Evolutionary conservation across 805 yeast species (phyloP).

Genomic region (Torulaspora franciscae): DNA sequence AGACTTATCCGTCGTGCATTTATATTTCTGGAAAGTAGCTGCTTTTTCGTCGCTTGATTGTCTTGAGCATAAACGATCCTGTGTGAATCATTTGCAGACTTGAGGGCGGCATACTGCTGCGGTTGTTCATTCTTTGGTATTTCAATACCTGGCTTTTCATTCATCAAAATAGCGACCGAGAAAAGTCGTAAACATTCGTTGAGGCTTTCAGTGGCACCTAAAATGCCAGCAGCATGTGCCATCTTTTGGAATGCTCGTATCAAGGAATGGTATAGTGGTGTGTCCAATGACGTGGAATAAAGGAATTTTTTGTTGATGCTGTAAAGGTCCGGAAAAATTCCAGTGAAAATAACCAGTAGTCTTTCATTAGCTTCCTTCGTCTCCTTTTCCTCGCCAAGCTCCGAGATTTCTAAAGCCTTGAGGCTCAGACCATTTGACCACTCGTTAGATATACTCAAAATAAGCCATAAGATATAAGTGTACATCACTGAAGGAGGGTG

Average conservation of each 20-base stretch:
- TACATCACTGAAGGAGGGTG: slow-evolving; percentile 69
- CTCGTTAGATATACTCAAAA: slow-evolving; percentile 47
- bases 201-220: slow-evolving; percentile 53
- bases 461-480: slow-evolving; percentile 56
- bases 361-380: slow-evolving; percentile 8
- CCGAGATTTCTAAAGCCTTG: slow-evolving; percentile 38
- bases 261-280: slow-evolving; percentile 59
- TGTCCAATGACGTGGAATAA: slow-evolving; percentile 58
- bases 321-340: slow-evolving; percentile 41
- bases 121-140: slow-evolving; percentile 4
- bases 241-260: slow-evolving; percentile 74
- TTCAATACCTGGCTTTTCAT: slow-evolving; percentile 38
- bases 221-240: slow-evolving; percentile 75
- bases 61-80: slow-evolving; percentile 11
- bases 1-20: slow-evolving; percentile 69
- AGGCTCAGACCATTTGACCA: slow-evolving; percentile 59
- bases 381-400: slow-evolving; percentile 32
- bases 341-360: slow-evolving; percentile 26
- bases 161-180: slow-evolving; percentile 42
- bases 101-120: slow-evolving; percentile 14
- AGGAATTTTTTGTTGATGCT: slow-evolving; percentile 48
- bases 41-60: slow-evolving; percentile 11
- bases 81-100: slow-evolving; percentile 24
- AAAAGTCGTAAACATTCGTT: slow-evolving; percentile 52
- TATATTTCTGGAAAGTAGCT: slow-evolving; percentile 42